Evolutionary conservation across 2,329 filamentous ascomycete species (phyloP).

Genomic region (Dothiorella sarmentorum): DNA sequence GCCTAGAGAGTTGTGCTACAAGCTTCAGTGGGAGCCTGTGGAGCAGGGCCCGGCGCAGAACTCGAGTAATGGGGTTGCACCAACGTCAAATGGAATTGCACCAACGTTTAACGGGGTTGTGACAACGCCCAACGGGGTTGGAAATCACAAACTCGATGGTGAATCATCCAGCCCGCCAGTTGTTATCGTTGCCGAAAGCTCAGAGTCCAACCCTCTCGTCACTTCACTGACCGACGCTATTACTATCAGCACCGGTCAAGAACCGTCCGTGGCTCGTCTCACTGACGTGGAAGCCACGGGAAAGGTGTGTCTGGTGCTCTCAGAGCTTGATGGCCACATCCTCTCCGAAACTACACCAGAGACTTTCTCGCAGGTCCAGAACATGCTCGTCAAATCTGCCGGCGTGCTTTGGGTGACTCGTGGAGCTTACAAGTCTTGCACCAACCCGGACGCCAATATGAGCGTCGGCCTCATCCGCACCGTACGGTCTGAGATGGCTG

Average conservation of each 20-base stretch:
- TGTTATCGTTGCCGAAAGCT: neutral
- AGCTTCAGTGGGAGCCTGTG: conserved; percentile 6
- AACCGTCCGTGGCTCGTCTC: neutral
- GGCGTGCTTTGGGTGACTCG: conserved; percentile 14
- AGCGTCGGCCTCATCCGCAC: conserved; percentile 2
- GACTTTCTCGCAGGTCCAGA: neutral
- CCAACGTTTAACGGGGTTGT: no score
- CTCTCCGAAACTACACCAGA: neutral
- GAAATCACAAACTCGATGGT: neutral
- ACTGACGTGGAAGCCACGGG: neutral
- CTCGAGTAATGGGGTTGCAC: neutral
- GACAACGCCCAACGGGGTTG: neutral
- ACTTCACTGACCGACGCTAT: neutral
- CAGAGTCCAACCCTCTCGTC: neutral
- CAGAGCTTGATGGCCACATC: neutral
- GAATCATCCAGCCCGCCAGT: neutral
- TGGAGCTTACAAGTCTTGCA: neutral
- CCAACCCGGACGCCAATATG: conserved; percentile 14
- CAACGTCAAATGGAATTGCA: neutral
- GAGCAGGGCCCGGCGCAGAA: neutral
- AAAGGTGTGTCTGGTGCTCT: conserved; percentile 3
- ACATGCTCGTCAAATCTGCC: neutral
- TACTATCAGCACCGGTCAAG: neutral
- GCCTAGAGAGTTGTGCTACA: conserved; percentile 11
- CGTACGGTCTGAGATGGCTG: conserved; percentile 12